phyloP scores from a whole-genome alignment of 2,329 filamentous ascomycete genomes.

The Paraphaeosphaeria sporulosa region DNA sequence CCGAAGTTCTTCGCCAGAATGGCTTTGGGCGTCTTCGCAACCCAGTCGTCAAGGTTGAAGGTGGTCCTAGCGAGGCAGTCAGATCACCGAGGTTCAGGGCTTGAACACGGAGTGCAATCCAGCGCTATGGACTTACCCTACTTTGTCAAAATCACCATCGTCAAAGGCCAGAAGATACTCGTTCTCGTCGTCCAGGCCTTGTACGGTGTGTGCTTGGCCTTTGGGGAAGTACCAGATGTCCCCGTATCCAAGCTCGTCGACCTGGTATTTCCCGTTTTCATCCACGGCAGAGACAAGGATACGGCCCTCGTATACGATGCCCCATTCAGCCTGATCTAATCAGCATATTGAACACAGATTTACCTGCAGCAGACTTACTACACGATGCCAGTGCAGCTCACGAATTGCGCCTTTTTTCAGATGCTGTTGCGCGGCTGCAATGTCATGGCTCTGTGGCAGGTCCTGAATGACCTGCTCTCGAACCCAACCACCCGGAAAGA shows the following conservation, averaged over 20 bases:
- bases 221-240: constrained; percentile 76
- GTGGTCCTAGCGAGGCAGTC: constrained; percentile 59
- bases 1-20: constrained; percentile 75
- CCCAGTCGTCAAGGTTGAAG: constrained; percentile 76
- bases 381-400: constrained; percentile 72
- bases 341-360: background rate
- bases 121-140: constrained; percentile 55
- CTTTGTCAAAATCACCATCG: constrained; percentile 70
- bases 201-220: constrained; percentile 68
- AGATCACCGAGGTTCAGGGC: background rate
- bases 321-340: constrained; percentile 67
- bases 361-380: constrained; percentile 55
- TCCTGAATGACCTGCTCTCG: constrained; percentile 73
- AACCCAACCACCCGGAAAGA: constrained; percentile 71
- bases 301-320: constrained; percentile 66
- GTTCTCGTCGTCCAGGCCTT: constrained; percentile 71
- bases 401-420: constrained; percentile 71
- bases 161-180: constrained; percentile 73
- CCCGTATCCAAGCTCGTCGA: constrained; percentile 64
- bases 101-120: background rate
- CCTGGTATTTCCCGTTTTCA: constrained; percentile 65
- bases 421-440: constrained; percentile 73
- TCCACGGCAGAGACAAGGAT: constrained; percentile 69
- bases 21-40: constrained; percentile 69
- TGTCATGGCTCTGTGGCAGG: constrained; percentile 70